Evolutionary conservation across 164 flowering plant genomes (phyloP).

Genomic region (Annona squamosa): DNA sequence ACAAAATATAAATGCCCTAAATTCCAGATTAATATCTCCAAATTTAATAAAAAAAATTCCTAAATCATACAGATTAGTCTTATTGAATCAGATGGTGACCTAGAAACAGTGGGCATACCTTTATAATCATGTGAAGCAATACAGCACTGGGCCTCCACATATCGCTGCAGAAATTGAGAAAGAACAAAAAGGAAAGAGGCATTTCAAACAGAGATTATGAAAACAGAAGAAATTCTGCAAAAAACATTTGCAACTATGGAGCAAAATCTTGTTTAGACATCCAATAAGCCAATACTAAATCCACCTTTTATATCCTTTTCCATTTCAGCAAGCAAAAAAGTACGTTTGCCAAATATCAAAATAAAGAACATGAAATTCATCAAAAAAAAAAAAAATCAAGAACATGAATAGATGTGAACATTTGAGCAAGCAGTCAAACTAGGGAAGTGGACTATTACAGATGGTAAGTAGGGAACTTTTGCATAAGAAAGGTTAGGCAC

Average conservation of each 20-base stretch:
- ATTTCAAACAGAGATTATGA: neutral
- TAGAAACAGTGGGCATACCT: constrained; percentile 36
- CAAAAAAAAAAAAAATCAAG: no score
- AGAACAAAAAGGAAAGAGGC: neutral
- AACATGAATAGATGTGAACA: no score
- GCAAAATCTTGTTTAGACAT: neutral
- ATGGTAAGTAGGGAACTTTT: no score
- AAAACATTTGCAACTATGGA: neutral
- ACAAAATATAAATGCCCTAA: no score
- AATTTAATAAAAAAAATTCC: no score
- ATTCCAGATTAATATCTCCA: no score
- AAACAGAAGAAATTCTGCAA: neutral
- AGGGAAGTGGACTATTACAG: no score
- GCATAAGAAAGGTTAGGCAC: no score
- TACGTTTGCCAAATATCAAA: neutral
- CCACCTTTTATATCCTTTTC: neutral
- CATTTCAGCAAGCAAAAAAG: neutral
- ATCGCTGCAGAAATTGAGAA: constrained; percentile 55
- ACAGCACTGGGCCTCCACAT: constrained; percentile 94
- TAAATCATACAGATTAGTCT: no score
- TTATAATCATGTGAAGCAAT: constrained; percentile 89
- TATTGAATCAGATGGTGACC: neutral
- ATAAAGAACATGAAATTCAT: no score
- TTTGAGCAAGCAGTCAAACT: no score
- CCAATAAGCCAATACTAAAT: neutral